Evolutionary conservation across 345 rosid species (phyloP).

Genomic region (Eucalyptus rudis): DNA sequence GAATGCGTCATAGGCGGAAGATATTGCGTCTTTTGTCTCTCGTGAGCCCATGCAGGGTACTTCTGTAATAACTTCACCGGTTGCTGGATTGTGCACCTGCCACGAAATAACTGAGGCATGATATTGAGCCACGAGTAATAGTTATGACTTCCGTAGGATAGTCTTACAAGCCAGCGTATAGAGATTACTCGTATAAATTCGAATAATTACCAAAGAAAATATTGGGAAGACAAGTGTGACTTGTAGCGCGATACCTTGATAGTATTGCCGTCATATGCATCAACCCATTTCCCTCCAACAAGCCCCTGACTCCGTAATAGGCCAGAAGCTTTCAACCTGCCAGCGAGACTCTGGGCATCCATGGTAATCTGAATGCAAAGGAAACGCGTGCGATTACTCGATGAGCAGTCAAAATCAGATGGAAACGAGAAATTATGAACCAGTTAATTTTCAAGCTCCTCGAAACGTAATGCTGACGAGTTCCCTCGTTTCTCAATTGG

Average conservation of each 20-base stretch:
- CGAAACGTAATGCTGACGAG: background rate
- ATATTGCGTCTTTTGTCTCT: constrained; percentile 86
- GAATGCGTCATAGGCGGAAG: constrained; percentile 72
- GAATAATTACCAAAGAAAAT: background rate
- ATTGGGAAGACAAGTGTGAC: background rate
- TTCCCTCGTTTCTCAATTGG: background rate
- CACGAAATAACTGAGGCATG: background rate
- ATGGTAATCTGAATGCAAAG: constrained; percentile 38
- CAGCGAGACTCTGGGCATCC: constrained; percentile 28
- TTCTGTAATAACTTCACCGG: constrained; percentile 62
- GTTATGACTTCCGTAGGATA: background rate
- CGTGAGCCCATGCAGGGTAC: constrained; percentile 74
- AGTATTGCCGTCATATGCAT: constrained; percentile 63
- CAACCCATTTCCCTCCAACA: constrained; percentile 81
- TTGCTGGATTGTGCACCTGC: constrained; percentile 88
- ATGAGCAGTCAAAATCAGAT: background rate
- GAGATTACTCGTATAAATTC: background rate
- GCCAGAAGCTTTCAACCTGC: constrained; percentile 33
- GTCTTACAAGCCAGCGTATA: background rate
- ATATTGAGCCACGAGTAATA: background rate
- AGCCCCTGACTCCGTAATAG: constrained; percentile 61
- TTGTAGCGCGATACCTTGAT: constrained; percentile 29
- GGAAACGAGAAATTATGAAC: background rate
- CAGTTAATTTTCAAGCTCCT: background rate
- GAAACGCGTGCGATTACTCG: background rate